Evolutionary conservation across 2,329 filamentous ascomycete genomes (phyloP), one percentile per base, ranked within the genome.

Genomic region (Venturia oleaginea): DNA sequence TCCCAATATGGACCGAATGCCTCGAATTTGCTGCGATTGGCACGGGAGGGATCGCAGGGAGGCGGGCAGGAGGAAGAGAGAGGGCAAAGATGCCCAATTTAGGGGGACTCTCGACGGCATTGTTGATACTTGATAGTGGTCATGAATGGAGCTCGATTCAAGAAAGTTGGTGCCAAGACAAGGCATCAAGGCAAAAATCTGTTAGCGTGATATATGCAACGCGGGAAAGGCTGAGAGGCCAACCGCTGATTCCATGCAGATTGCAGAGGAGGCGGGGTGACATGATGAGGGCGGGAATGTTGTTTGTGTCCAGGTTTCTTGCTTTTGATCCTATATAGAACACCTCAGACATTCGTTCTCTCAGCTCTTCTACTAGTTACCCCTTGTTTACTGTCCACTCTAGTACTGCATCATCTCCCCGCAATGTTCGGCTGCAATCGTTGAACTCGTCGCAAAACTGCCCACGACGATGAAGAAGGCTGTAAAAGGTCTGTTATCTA

Each of bases 1-100:
- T 32, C 51, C 51, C 19, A 65, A 38, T 43, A 65, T 65, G 59
- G 64, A 65, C 4, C 59, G 55, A 32, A 65, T 65, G 13, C 22
- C 38, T 37, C 64, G n/a, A 11, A 13, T 57, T 19, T 30, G 43
- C 42, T 65, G 64, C 17, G 59, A 43, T 61, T 62, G 64, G 32
- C 59, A 59, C 2, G 64, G 59, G 17, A 65, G 57, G 8, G 34
- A 40, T 37, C 43, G 57, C 2, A 40, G 64, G 22, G 64, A 62
- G 8, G 64, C 30, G 17, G 57, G 64, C 22, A 59, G 64, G 37
- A 59, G 63, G 55, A 60, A 61, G 43, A 60, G 37, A 5, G 63
- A 59, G 22, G 63, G 42, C 11, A 62, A 24, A 37, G 42, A 30
- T 22, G 34, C 46, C 61, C 61, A 62, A n/a, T 40, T 32, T 6